phyloP scores from a whole-genome alignment of 2,329 filamentous ascomycete species.

The Diplocarpon mali region DNA sequence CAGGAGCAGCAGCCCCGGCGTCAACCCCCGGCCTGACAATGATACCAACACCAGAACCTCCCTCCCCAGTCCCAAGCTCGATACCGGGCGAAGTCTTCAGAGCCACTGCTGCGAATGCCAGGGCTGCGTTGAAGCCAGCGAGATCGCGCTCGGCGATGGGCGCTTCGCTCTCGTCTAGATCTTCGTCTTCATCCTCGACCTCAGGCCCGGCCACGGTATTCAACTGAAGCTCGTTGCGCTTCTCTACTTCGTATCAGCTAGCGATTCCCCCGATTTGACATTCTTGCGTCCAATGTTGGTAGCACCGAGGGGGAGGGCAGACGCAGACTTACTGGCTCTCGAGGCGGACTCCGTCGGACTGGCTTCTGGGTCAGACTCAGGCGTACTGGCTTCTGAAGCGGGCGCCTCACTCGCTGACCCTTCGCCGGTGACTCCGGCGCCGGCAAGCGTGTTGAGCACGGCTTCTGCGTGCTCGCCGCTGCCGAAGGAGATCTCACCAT shows the following conservation, averaged over 20 bases:
- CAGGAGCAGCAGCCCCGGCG: not conserved
- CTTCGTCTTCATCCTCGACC: conserved; percentile 1
- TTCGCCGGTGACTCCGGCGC: conserved; percentile 25
- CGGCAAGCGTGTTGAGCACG: conserved; percentile 33
- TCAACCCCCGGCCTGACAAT: conserved; percentile 9
- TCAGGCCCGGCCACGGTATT: not conserved
- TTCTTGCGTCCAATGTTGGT: conserved; percentile 11
- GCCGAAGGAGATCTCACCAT: conserved; percentile 39
- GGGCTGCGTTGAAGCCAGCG: conserved; percentile 36
- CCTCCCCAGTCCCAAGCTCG: conserved; percentile 35
- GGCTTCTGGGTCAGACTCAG: not conserved
- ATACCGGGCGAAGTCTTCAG: conserved; percentile 36
- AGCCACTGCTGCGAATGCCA: conserved; percentile 36
- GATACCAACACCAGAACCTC: conserved; percentile 30
- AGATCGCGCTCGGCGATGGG: conserved; percentile 35
- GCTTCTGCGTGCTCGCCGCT: conserved; percentile 30
- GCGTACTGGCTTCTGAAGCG: conserved; percentile 1
- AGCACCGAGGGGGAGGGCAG: conserved; percentile 4
- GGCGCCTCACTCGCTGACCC: not conserved
- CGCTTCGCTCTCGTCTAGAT: conserved; percentile 13
- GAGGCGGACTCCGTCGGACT: not conserved
- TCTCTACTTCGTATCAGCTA: conserved; percentile 10
- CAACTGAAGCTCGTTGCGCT: not conserved
- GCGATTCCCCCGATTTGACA: conserved; percentile 8
- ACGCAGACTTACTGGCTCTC: not conserved